Evolutionary conservation across 2,329 filamentous ascomycete species (phyloP), one percentile per base, ranked within the genome.

Genomic region (Arachnopeziza araneosa): DNA sequence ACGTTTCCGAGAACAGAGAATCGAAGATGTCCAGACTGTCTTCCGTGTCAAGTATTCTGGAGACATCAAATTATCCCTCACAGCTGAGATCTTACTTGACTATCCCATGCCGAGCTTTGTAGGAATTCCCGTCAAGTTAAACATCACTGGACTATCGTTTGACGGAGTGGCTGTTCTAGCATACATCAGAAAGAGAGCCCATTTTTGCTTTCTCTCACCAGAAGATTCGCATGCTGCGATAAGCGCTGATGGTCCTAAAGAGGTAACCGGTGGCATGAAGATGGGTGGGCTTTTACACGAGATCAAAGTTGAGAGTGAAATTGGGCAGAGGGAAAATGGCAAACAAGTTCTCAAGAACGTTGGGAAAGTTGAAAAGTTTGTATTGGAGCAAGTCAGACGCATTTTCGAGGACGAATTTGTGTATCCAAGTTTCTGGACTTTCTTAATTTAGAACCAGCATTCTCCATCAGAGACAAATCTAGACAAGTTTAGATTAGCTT

Each of bases 341-440:
- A 96, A 95, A 77, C 93, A 97, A 77, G 95, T 93, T 53, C 78
- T 99, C 62, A 98, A 97, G 80, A 99, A 99, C 73, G 93, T 99
- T 55, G 93, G 95, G 61, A 99, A 99, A 80, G 95, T 99, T 60
- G 95, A 99, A 78, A 89, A 91, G 69, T 99, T 99, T 74, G 91
- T 99, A 59, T 80, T 99, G 61, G 93, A 98, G 74, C 93, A 98
- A 76, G 95, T 99, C 63, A 86, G 93, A 72, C 85, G 92, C 71
- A 98, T 99, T 68, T 98, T 99, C 71, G 95, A 99, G 76, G 95
- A 98, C 72, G 95, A 99, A 74, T 95, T 98, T 77, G 93, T 98
- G 63, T 98, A 96, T 77, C 95, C 95, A 52, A 97, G 93, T 75
- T 98, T 96, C 75, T 98, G 93, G 93, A 98, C 93, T 0, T 97